These are phyloP conservation scores for Talaromyces sp. DNA, from an alignment of 2,329 filamentous ascomycete genomes.

Conservation along the genomic window DNA sequence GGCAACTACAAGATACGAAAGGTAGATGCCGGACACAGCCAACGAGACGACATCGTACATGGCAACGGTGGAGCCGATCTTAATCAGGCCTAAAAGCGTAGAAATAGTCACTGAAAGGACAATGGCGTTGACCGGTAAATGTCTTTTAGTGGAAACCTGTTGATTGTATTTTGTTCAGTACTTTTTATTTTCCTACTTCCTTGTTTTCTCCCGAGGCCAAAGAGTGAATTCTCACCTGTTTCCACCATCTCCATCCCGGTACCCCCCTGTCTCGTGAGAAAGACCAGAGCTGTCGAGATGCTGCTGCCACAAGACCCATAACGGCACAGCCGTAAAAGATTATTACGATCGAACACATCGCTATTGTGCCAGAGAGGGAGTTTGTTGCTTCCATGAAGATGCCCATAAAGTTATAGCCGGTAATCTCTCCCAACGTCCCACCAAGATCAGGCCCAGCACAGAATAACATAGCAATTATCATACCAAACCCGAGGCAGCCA, in stretches of 20 bases:
- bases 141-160: slow-evolving; percentile 34
- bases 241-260: slow-evolving; percentile 30
- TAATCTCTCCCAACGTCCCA: slow-evolving; percentile 37
- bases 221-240: slow-evolving; percentile 23
- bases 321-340: slow-evolving; percentile 34
- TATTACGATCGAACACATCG: slow-evolving; percentile 45
- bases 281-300: slow-evolving; percentile 39
- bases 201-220: background rate
- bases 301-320: slow-evolving; percentile 29
- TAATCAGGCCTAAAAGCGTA: slow-evolving; percentile 26
- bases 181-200: background rate
- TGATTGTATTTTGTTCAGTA: background rate
- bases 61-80: slow-evolving; percentile 31
- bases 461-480: slow-evolving; percentile 43
- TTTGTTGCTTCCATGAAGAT: slow-evolving; percentile 50
- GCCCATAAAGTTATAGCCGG: slow-evolving; percentile 49
- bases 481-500: slow-evolving; percentile 44
- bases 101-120: background rate
- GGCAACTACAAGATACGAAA: slow-evolving; percentile 31
- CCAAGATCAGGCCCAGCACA: slow-evolving; percentile 39
- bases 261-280: slow-evolving; percentile 42
- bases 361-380: slow-evolving; percentile 40
- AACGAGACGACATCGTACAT: slow-evolving; percentile 35
- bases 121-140: slow-evolving; percentile 33
- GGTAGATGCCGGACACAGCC: slow-evolving; percentile 31